A percentile compares a stretch with the other conserved stretches of the same genome.
These are phyloP conservation scores for Styphnolobium japonicum DNA, from an alignment of 306 rosid species.

Conservation along the genomic window DNA sequence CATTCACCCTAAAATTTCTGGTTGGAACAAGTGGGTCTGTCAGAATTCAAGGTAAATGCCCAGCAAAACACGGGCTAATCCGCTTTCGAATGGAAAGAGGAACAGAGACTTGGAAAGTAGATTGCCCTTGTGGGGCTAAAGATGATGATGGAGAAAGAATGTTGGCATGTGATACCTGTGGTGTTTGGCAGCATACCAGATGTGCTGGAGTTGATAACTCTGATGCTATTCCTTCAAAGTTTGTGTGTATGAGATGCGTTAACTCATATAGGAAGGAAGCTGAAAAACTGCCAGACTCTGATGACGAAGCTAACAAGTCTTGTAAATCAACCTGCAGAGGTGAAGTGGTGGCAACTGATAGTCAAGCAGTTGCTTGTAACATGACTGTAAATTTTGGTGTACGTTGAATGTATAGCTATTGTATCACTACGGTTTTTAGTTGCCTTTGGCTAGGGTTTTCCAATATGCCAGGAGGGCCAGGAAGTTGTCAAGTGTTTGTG, in stretches of 20 bases:
- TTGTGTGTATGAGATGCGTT: slow-evolving; percentile 34
- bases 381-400: slow-evolving; percentile 36
- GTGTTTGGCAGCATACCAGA: slow-evolving; percentile 77
- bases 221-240: slow-evolving; percentile 47
- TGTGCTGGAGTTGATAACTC: slow-evolving; percentile 58
- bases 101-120: slow-evolving; percentile 65
- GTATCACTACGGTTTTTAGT: slow-evolving; percentile 1
- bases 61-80: slow-evolving; percentile 48
- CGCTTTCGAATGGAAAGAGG: slow-evolving; percentile 72
- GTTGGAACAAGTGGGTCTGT: slow-evolving; percentile 49
- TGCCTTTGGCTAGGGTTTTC: background rate
- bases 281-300: background rate
- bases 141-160: slow-evolving; percentile 82
- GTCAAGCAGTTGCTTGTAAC: slow-evolving; percentile 29
- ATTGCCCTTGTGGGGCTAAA: slow-evolving; percentile 68
- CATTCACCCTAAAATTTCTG: slow-evolving; percentile 45
- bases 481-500: background rate
- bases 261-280: background rate
- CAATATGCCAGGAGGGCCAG: background rate
- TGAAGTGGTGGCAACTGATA: slow-evolving; percentile 26
- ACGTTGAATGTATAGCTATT: slow-evolving; percentile 26
- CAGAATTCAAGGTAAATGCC: slow-evolving; percentile 48
- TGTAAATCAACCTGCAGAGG: slow-evolving; percentile 20
- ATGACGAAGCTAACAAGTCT: background rate
- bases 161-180: slow-evolving; percentile 76